Conservation (phyloP, 345 rosid species). For the Carallia brachiata region DNA sequence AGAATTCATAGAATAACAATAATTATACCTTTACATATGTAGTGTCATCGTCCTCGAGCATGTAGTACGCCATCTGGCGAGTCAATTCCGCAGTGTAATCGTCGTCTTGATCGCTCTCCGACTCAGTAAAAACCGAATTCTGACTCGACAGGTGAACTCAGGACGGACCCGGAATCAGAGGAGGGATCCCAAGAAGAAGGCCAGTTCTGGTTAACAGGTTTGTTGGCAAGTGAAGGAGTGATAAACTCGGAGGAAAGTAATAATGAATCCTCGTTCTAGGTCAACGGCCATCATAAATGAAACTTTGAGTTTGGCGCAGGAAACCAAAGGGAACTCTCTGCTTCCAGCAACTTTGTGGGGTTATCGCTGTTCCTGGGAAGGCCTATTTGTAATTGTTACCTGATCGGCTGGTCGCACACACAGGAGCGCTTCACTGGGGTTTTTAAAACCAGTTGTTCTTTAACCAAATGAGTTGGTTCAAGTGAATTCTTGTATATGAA, state of each 20-base stretch:
- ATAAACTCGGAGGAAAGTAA: slow-evolving; percentile 18
- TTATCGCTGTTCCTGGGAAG: no score
- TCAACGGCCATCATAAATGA: slow-evolving; percentile 51
- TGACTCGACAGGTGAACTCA: slow-evolving; percentile 29
- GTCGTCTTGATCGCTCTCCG: slow-evolving; percentile 45
- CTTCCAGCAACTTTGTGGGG: no score
- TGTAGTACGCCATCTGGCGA: slow-evolving; percentile 76
- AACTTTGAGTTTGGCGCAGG: neutral
- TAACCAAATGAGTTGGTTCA: no score
- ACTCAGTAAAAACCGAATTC: slow-evolving; percentile 35
- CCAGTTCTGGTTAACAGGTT: slow-evolving; percentile 10
- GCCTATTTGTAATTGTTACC: no score
- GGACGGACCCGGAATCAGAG: slow-evolving; percentile 25
- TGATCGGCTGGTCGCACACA: no score
- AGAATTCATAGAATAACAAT: neutral
- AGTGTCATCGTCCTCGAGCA: slow-evolving; percentile 52
- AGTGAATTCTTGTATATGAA: no score
- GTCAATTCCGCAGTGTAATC: slow-evolving; percentile 63
- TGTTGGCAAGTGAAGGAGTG: slow-evolving; percentile 1
- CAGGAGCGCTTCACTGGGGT: no score
- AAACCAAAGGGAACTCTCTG: no score
- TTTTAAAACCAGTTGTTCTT: no score
- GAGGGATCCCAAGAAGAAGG: slow-evolving; percentile 20
- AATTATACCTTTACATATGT: neutral
- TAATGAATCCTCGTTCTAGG: slow-evolving; percentile 26